A percentile compares a stretch with the other conserved stretches of the same genome.
Conservation (phyloP, 1,284 basidiomycete genomes). For the Melampsora americana region DNA sequence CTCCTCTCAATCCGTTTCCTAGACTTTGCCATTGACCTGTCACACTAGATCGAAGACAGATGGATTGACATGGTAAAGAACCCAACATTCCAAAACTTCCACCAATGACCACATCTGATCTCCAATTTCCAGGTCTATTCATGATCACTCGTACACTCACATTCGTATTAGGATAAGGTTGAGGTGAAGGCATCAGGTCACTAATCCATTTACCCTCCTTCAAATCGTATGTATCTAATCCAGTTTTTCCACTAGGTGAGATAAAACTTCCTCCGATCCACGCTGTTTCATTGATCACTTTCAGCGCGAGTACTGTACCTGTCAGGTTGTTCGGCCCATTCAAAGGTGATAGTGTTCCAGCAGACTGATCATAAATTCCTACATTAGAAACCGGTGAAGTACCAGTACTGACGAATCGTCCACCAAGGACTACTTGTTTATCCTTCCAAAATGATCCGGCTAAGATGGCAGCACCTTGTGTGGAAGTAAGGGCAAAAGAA, state of each 20-base stretch:
- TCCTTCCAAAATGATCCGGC: conserved; percentile 82
- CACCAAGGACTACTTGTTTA: conserved; percentile 55
- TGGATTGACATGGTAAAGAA: conserved; percentile 68
- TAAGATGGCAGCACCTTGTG: conserved; percentile 73
- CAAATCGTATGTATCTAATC: conserved; percentile 46
- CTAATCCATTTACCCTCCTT: conserved; percentile 47
- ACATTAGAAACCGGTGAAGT: conserved; percentile 61
- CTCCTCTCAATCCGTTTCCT: conserved; percentile 76
- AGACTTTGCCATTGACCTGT: conserved; percentile 74
- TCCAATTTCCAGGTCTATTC: not conserved
- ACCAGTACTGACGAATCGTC: conserved; percentile 46
- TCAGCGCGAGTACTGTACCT: conserved; percentile 70
- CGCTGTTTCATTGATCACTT: conserved; percentile 61
- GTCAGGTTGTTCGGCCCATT: conserved; percentile 62
- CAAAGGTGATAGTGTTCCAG: conserved; percentile 62
- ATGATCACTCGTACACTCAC: conserved; percentile 29
- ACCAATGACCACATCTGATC: conserved; percentile 65
- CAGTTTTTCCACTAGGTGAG: conserved; percentile 51
- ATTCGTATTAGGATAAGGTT: conserved; percentile 37
- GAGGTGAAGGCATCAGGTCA: conserved; percentile 47
- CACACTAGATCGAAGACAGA: conserved; percentile 72
- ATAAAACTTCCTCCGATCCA: conserved; percentile 50
- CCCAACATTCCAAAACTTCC: conserved; percentile 81
- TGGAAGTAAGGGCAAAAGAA: conserved; percentile 57
- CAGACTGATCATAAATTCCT: conserved; percentile 68